Percentiles rank a stretch among this genome's conserved stretches.
Evolutionary conservation across 306 rosid species (phyloP).

Genomic region (Carpinus fangiana): DNA sequence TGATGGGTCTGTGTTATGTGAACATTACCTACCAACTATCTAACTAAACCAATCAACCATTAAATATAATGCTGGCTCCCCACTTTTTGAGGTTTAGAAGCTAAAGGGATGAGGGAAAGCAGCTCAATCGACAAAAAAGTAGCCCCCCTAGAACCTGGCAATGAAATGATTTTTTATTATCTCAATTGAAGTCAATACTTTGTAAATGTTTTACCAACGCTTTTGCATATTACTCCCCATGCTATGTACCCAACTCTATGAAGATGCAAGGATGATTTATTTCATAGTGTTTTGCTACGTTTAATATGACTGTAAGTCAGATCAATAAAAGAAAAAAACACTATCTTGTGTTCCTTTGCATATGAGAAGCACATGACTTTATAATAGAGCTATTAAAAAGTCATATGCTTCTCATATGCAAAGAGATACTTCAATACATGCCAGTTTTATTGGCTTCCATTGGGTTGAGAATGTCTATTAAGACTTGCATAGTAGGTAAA

Average conservation of each 20-base stretch:
- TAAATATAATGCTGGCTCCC: background rate
- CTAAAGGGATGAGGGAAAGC: too few species aligned
- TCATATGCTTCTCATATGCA: too few species aligned
- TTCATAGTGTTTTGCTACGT: constrained; percentile 2
- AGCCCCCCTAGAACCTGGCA: too few species aligned
- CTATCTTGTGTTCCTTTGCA: too few species aligned
- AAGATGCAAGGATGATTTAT: background rate
- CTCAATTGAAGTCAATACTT: background rate
- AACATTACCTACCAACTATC: background rate
- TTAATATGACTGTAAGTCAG: background rate
- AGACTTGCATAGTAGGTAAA: background rate
- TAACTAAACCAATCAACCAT: background rate
- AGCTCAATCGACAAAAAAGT: too few species aligned
- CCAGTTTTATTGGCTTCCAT: background rate
- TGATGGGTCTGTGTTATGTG: background rate
- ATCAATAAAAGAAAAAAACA: background rate
- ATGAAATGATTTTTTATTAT: too few species aligned
- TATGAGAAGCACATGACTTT: too few species aligned
- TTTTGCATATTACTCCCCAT: background rate
- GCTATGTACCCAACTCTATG: background rate
- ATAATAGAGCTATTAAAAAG: too few species aligned
- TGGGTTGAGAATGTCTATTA: background rate
- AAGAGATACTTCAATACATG: too few species aligned
- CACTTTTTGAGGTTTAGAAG: too few species aligned
- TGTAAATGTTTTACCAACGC: background rate